A percentile compares a stretch with the other conserved stretches of the same genome.
Evolutionary conservation across 805 yeast genomes (phyloP).

Genomic region (Nakazawaea ernobii): DNA sequence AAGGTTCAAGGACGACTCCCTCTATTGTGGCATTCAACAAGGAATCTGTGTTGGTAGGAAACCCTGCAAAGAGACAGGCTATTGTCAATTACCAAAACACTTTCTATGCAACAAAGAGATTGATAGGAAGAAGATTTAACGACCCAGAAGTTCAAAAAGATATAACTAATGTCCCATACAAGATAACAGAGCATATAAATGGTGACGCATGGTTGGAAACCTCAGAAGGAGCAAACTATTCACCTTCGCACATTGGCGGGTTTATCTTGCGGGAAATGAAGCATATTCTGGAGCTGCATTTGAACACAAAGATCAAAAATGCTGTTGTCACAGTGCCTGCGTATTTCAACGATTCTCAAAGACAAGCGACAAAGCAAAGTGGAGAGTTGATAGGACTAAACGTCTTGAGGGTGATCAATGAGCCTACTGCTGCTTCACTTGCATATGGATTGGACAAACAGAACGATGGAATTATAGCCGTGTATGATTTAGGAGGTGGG

Average conservation of each 20-base stretch:
- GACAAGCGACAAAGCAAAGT: constrained; percentile 91
- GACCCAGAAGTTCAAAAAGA: constrained; percentile 91
- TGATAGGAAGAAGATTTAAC: constrained; percentile 88
- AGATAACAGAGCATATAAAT: constrained; percentile 81
- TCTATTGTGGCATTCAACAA: constrained; percentile 92
- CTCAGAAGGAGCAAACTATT: constrained; percentile 79
- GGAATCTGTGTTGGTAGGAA: constrained; percentile 90
- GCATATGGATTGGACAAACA: constrained; percentile 84
- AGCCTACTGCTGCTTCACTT: constrained; percentile 87
- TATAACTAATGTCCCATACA: constrained; percentile 81
- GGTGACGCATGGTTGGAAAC: constrained; percentile 94
- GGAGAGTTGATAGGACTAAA: constrained; percentile 93
- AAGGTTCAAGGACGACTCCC: constrained; percentile 81
- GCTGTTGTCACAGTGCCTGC: constrained; percentile 92
- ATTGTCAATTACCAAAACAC: constrained; percentile 93
- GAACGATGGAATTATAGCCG: constrained; percentile 73
- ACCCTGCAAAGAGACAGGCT: constrained; percentile 94
- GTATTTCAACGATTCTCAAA: constrained; percentile 81
- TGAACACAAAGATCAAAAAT: constrained; percentile 74
- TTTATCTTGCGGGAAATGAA: constrained; percentile 90
- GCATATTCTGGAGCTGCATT: constrained; percentile 82
- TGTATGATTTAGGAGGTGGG: constrained; percentile 97
- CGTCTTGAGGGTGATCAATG: constrained; percentile 79
- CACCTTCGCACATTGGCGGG: constrained; percentile 96
- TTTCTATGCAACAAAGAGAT: constrained; percentile 88